Evolutionary conservation across 306 rosid species (phyloP), one percentile per base, ranked within the genome.

Genomic region (Arachis hypogaea): DNA sequence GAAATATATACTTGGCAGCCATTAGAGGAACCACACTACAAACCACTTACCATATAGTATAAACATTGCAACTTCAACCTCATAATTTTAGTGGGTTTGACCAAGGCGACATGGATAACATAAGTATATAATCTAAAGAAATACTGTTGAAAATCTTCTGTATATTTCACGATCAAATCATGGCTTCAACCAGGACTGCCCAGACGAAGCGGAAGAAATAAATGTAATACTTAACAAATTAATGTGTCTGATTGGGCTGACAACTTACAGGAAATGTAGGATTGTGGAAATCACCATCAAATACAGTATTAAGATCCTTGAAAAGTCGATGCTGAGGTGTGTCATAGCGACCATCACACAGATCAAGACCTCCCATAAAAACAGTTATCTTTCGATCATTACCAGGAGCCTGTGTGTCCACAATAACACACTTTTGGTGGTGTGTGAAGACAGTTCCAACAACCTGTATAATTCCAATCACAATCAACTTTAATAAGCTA

Each of bases 271-370:
- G 80, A 83, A 84, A 74, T 22, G 96, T 88, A 66, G 97, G 96
- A 66, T 95, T 88, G 78, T 87, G 98, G 81, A 83, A 90, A 85
- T 95, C 98, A 45, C 75, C 93, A 44, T 57, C 2, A 72, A 84
- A 92, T 30, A 83, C 85, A 78, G 92, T 85, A 76, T 84, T 74
- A 51, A 92, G 93, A 76, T 76, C 88, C 51, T 59, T 95, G 78
- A 90, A 87, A 38, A 95, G 85, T 29, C 96, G 88, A 84, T 95
- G 99, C 82, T 92, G 86, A 4, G 99, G 98, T 6, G 99, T 95
- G 79, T 92, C 99, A 66, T 92, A 95, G n/a, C 99, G 97, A 73
- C 98, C 99, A 77, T 92, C 96, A 82, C 99, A 95, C 14, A 92
- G 77, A 83, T 95, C 98, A 76, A 95, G 88, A 71, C 99, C 99